A percentile compares a stretch with the other conserved stretches of the same genome.
These are phyloP conservation scores for Tolypocladium amazonense DNA, from an alignment of 2,329 filamentous ascomycete genomes.

Conservation along the genomic window DNA sequence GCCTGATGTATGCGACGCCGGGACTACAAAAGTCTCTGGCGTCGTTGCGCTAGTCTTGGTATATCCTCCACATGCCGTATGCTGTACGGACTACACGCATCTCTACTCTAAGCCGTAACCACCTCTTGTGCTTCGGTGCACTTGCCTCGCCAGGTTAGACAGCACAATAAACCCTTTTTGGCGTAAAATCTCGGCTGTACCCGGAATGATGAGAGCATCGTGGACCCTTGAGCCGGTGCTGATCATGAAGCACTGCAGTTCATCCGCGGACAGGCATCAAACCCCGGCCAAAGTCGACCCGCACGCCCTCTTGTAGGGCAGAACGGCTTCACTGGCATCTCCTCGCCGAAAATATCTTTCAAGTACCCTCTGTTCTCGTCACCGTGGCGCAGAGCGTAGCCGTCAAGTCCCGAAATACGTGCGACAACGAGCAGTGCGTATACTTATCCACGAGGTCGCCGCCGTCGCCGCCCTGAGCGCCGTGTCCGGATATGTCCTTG, in stretches of 20 bases:
- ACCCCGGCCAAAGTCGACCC: background rate
- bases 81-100: background rate
- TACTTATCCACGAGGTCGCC: constrained; percentile 58
- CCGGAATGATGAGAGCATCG: background rate
- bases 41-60: background rate
- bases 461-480: constrained; percentile 3
- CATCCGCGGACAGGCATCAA: background rate
- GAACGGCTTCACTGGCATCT: background rate
- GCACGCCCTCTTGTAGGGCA: background rate
- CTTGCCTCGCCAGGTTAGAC: background rate
- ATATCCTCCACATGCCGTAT: background rate
- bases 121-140: background rate
- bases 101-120: background rate
- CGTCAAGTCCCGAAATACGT: constrained; percentile 58
- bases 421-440: constrained; percentile 56
- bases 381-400: constrained; percentile 10
- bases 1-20: too few species aligned
- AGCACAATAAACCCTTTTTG: background rate
- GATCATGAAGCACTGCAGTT: background rate
- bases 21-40: background rate
- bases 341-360: background rate
- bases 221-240: background rate
- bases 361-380: background rate
- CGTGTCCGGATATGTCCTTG: constrained; percentile 30
- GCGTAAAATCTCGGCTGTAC: background rate